A percentile compares a stretch with the other conserved stretches of the same genome.
phyloP scores from a whole-genome alignment of 1,284 basidiomycete species.

The Trichosporon coremiiforme region DNA sequence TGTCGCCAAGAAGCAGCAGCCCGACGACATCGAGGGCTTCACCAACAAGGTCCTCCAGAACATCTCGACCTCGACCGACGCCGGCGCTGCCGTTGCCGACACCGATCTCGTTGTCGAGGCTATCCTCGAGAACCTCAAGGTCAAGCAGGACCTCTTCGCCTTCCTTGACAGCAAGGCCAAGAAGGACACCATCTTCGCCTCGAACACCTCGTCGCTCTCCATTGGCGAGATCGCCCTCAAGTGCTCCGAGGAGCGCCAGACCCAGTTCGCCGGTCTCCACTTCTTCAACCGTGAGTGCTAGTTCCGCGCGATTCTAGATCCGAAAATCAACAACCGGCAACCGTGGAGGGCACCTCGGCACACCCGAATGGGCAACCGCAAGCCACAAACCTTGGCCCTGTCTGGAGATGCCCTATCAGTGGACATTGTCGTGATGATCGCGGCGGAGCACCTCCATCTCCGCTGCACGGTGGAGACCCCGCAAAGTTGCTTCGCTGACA shows the following conservation, averaged over 20 bases:
- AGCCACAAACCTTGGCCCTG: background rate
- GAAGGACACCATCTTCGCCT: constrained; percentile 60
- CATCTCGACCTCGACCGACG: constrained; percentile 60
- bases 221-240: constrained; percentile 61
- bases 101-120: constrained; percentile 64
- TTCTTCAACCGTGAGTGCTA: constrained; percentile 59
- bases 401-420: background rate
- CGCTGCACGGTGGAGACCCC: background rate
- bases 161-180: constrained; percentile 60
- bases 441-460: constrained; percentile 5
- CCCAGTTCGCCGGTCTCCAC: constrained; percentile 61
- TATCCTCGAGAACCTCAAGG: constrained; percentile 63
- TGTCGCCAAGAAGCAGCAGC: constrained; percentile 60
- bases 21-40: constrained; percentile 57
- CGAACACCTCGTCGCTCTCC: constrained; percentile 62
- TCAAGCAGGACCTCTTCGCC: constrained; percentile 62
- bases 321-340: background rate
- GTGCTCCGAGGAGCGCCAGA: constrained; percentile 51
- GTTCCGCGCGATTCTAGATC: background rate
- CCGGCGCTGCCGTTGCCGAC: constrained; percentile 58
- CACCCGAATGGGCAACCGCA: background rate
- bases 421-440: background rate
- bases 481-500: background rate
- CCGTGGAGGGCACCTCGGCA: background rate
- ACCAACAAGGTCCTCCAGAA: constrained; percentile 57